These are phyloP conservation scores for Oryza meridionalis DNA, from an alignment of 176 grass and related monocot genomes.

Conservation along the genomic window DNA sequence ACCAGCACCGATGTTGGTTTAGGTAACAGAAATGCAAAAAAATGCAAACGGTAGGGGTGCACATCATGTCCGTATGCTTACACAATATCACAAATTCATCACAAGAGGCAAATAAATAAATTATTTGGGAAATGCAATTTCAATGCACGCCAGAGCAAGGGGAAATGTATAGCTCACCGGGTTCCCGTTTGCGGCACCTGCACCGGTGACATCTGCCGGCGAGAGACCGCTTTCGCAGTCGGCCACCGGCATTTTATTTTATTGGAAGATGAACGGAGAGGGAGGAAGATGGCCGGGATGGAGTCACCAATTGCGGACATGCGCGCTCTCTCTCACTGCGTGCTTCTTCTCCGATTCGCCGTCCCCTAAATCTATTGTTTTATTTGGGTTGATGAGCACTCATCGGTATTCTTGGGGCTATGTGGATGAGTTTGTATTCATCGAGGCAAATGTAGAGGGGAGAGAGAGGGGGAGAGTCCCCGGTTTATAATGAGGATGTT, in stretches of 20 bases:
- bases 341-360: background rate
- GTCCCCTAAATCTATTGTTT: too few relatives aligned
- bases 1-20: background rate
- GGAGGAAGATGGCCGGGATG: background rate
- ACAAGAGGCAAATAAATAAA: background rate
- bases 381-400: background rate
- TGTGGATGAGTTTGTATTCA: background rate
- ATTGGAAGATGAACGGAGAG: background rate
- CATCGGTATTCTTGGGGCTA: too few relatives aligned
- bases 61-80: background rate
- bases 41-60: background rate
- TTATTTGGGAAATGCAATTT: background rate
- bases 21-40: background rate
- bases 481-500: constrained; percentile 31
- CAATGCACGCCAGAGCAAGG: background rate
- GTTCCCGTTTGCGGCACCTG: background rate
- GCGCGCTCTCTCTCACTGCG: background rate
- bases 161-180: constrained; percentile 25
- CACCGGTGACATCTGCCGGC: background rate
- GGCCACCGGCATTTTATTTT: constrained; percentile 45
- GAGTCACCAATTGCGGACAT: background rate
- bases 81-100: background rate
- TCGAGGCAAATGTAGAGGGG: constrained; percentile 1
- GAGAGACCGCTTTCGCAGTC: constrained; percentile 35
- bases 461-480: background rate